These are phyloP conservation scores for Malus sieversii DNA, from an alignment of 306 rosid species.

Conservation along the genomic window DNA sequence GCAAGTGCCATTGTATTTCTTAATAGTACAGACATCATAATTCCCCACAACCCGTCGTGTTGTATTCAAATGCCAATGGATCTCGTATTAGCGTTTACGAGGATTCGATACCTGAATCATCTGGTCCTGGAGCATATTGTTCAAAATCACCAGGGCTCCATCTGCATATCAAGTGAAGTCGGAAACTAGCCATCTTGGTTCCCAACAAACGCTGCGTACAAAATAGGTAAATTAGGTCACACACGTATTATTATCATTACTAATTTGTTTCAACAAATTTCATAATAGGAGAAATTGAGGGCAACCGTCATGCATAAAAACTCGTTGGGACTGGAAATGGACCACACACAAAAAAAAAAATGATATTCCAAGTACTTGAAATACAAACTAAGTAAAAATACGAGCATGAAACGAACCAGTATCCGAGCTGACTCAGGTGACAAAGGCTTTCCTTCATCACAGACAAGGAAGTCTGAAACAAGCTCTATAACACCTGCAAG, in stretches of 20 bases:
- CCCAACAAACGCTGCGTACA: conserved; percentile 71
- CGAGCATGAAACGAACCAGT: conserved; percentile 40
- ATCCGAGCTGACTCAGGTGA: conserved; percentile 88
- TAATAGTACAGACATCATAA: background rate
- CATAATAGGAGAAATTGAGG: background rate
- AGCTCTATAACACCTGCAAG: conserved; percentile 88
- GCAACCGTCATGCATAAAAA: background rate
- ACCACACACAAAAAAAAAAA: too few species aligned
- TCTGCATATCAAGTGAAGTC: conserved; percentile 65
- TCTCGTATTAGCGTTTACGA: conserved; percentile 18
- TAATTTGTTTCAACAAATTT: background rate
- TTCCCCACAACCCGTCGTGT: background rate
- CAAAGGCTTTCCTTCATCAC: conserved; percentile 86
- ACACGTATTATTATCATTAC: conserved; percentile 7
- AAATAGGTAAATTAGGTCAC: conserved; percentile 3
- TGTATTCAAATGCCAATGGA: background rate
- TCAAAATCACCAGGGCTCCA: conserved; percentile 77
- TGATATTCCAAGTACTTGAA: background rate
- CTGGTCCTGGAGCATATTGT: conserved; percentile 54
- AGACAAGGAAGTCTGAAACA: conserved; percentile 70
- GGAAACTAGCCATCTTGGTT: conserved; percentile 71
- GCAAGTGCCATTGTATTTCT: background rate
- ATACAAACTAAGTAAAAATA: background rate
- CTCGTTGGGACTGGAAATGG: background rate
- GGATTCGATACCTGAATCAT: conserved; percentile 68